Percentiles rank a stretch among this genome's conserved stretches.
Evolutionary conservation across 2,329 filamentous ascomycete species (phyloP).

Genomic region (Myotisia sp.): DNA sequence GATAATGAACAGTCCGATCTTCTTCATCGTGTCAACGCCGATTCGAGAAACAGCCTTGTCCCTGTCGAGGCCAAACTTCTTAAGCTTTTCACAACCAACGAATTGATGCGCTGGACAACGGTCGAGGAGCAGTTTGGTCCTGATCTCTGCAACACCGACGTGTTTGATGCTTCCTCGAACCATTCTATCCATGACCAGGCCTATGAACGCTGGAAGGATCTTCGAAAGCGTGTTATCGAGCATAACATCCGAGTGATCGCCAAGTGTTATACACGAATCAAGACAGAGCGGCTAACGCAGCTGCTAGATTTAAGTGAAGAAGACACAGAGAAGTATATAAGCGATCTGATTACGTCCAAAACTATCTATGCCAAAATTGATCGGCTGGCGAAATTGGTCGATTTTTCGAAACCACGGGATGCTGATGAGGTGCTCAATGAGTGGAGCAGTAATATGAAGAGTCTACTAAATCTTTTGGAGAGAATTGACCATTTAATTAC

Average conservation of each 20-base stretch:
- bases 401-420: conserved; percentile 85
- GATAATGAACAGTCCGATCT: conserved; percentile 98
- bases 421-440: conserved; percentile 95
- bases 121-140: conserved; percentile 79
- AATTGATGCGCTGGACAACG: conserved; percentile 97
- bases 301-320: conserved; percentile 85
- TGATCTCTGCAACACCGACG: conserved; percentile 75
- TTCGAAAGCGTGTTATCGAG: conserved; percentile 96
- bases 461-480: conserved; percentile 67
- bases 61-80: conserved; percentile 70
- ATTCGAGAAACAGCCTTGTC: conserved; percentile 65
- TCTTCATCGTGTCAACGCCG: conserved; percentile 78
- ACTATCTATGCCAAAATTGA: conserved; percentile 98
- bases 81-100: conserved; percentile 85
- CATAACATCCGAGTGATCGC: conserved; percentile 96
- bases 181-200: conserved; percentile 59
- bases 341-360: conserved; percentile 90
- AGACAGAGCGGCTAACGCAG: conserved; percentile 77
- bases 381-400: conserved; percentile 78
- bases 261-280: conserved; percentile 97
- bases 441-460: conserved; percentile 98
- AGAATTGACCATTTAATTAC: conserved; percentile 96
- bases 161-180: conserved; percentile 57
- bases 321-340: conserved; percentile 98
- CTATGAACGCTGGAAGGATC: conserved; percentile 74